phyloP scores from a whole-genome alignment of 176 grass and related monocot species.

The Aegilops sharonensis region DNA sequence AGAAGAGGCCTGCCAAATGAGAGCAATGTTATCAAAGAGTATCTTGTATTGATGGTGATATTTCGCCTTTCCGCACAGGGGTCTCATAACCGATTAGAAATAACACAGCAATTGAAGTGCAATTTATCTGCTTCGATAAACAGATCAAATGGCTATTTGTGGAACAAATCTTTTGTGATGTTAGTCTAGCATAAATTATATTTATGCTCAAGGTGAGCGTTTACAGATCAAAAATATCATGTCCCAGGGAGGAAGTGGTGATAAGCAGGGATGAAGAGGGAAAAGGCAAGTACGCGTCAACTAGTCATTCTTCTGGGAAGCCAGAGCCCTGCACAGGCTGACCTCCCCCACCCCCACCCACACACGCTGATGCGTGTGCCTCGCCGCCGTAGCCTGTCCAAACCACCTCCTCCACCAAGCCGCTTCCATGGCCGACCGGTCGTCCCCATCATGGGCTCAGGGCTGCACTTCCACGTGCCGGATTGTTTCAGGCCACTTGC shows the following conservation, averaged over 20 bases:
- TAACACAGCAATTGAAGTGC: not conserved
- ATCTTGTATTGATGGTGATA: not conserved
- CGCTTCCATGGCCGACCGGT: not conserved
- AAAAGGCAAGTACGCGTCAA: not conserved
- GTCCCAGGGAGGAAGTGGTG: not conserved
- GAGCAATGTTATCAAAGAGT: not conserved
- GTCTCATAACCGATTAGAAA: not conserved
- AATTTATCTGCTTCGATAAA: not conserved
- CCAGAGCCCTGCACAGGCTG: too few relatives aligned
- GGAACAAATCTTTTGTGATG: not conserved
- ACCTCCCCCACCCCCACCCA: too few relatives aligned
- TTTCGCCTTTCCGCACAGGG: too few relatives aligned
- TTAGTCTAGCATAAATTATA: not conserved
- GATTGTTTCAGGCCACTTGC: not conserved
- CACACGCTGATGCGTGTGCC: too few relatives aligned
- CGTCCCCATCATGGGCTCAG: not conserved
- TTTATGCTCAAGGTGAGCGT: not conserved
- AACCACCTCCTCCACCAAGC: too few relatives aligned
- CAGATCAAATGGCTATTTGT: not conserved
- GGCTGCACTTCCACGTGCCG: not conserved
- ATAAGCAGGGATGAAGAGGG: constrained; percentile 5
- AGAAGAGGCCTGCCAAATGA: constrained; percentile 57
- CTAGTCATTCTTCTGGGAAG: not conserved
- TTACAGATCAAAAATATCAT: not conserved
- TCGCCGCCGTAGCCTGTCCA: too few relatives aligned